phyloP scores from a whole-genome alignment of 768 basidiomycete genomes.

The Pleurotus salmoneostramineus region DNA sequence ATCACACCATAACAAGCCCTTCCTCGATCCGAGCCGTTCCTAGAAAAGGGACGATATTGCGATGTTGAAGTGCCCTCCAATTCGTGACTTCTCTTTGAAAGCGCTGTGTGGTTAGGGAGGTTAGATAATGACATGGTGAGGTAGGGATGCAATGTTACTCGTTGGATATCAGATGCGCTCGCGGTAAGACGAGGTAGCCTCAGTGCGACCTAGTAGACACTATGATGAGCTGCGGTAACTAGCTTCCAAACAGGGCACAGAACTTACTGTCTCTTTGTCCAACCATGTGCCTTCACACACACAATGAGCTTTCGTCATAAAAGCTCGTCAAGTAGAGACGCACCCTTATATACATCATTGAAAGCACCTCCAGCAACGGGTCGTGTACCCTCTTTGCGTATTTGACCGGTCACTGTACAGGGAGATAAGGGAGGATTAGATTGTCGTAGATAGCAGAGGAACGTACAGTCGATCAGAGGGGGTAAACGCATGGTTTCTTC shows the following conservation, averaged over 20 bases:
- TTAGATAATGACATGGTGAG: not conserved
- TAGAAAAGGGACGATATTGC: conserved; percentile 33
- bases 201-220: conserved; percentile 30
- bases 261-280: conserved; percentile 27
- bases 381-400: conserved; percentile 24
- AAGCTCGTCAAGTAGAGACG: not conserved
- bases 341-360: conserved; percentile 37
- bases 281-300: conserved; percentile 36
- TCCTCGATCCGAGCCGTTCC: conserved; percentile 17
- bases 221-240: not conserved
- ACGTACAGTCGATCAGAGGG: conserved; percentile 37
- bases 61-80: conserved; percentile 37
- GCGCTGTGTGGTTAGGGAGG: conserved; percentile 21
- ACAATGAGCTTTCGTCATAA: too few relatives aligned
- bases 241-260: not conserved
- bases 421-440: not conserved
- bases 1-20: conserved; percentile 1
- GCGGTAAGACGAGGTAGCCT: conserved; percentile 30
- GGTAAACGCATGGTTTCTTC: conserved; percentile 34
- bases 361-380: conserved; percentile 29
- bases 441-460: not conserved
- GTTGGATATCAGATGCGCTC: conserved; percentile 27
- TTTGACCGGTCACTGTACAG: conserved; percentile 36
- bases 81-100: conserved; percentile 38
- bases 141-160: conserved; percentile 17